Evolutionary conservation across 345 rosid genomes (phyloP).

Genomic region (Pseudoturritis turrita): DNA sequence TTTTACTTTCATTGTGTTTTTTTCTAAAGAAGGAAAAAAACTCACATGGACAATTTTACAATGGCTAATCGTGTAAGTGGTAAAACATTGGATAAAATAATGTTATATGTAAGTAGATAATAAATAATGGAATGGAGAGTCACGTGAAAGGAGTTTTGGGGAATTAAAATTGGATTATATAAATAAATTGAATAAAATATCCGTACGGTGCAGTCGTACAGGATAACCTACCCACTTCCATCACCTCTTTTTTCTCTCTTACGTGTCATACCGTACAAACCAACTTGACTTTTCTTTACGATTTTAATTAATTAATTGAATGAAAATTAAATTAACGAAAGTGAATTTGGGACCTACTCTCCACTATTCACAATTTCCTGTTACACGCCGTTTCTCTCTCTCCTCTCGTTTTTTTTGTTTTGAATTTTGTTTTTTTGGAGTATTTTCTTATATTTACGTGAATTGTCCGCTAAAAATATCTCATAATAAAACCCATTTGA

Average conservation of each 20-base stretch:
- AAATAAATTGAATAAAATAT: background rate
- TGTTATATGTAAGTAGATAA: background rate
- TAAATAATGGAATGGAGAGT: background rate
- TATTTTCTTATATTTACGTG: background rate
- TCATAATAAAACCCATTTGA: background rate
- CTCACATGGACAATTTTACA: background rate
- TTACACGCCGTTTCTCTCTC: constrained; percentile 6
- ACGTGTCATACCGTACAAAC: constrained; percentile 37
- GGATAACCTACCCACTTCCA: constrained; percentile 15
- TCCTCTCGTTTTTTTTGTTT: background rate
- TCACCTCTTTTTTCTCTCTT: background rate
- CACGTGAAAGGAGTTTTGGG: constrained; percentile 26
- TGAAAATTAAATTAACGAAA: background rate
- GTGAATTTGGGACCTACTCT: background rate
- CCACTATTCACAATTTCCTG: constrained; percentile 5
- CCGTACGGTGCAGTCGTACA: constrained; percentile 33
- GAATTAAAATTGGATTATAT: background rate
- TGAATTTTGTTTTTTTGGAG: background rate
- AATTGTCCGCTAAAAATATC: background rate
- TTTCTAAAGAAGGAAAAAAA: background rate
- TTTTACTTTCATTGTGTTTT: background rate
- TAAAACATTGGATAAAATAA: background rate
- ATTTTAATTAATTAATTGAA: background rate
- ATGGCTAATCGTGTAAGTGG: background rate
- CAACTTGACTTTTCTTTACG: constrained; percentile 25